Evolutionary conservation across 2,329 filamentous ascomycete genomes (phyloP), one percentile per base, ranked within the genome.

Genomic region (Fusarium chuoi): DNA sequence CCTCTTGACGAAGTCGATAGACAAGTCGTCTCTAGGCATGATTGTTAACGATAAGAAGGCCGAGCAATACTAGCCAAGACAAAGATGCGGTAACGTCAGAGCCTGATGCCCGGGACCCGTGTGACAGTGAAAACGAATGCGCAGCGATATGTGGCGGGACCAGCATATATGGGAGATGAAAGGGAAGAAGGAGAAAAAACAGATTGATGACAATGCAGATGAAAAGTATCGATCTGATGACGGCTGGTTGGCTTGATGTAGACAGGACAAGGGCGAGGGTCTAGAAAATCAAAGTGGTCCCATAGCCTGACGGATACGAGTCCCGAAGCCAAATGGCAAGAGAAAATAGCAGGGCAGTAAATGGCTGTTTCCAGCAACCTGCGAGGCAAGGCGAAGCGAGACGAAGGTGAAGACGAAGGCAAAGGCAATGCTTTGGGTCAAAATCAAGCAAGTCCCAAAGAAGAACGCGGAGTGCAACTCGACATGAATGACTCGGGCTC

Each of bases 11-110:
- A 91, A 91, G 83, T 92, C 90, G 86, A 92, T 92, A 80, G 89
- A 89, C 78, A 92, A 85, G 81, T 92, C 90, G 90, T 92, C 90
- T 90, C 90, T 92, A 85, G 90, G 90, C 90, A 92, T 92, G 83
- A 84, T 84, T 87, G 89, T 90, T 89, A 90, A 90, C 83, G 79
- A 80, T 77, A 75, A 74, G 75, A 75, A 62, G 68, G 68, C 67
- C 71, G 65, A 69, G 73, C 74, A 70, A 76, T 71, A 74, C 70
- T 65, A 75, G 60, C 64, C 74, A 60, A 64, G 67, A 71, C 65
- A 74, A 63, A 73, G 72, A 72, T 54, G 68, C 67, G 69, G 71
- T 70, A 62, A 71, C 60, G 73, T 73, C 73, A 65, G 71, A 69
- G 68, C 64, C 66, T 51, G 33, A 30, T 49, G 24, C 65, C 62